Conservation (phyloP, 148 eudicot species). For the Spergularia marina region DNA sequence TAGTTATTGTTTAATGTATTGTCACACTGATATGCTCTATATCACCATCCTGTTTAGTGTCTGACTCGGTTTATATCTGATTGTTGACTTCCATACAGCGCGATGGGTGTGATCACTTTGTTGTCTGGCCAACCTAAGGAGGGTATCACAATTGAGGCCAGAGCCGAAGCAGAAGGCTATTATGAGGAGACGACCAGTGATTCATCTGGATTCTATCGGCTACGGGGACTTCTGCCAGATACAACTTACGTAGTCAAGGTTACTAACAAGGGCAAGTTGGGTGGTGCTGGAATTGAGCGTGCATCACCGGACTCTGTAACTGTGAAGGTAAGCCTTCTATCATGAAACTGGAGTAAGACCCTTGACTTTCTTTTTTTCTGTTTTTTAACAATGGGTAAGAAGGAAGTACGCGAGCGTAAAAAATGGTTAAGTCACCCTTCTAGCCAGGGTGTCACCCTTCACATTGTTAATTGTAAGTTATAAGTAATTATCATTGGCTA, state of each 20-base stretch:
- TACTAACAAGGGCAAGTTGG: constrained; percentile 52
- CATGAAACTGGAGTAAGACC: background rate
- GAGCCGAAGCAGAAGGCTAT: constrained; percentile 78
- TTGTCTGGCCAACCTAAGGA: constrained; percentile 90
- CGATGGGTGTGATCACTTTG: constrained; percentile 74
- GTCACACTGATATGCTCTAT: background rate
- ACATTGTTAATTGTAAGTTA: too few species aligned
- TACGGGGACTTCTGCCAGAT: constrained; percentile 90
- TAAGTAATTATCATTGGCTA: background rate
- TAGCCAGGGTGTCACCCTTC: too few species aligned
- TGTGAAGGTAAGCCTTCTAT: constrained; percentile 50
- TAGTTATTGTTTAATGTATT: background rate
- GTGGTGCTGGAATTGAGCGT: constrained; percentile 62
- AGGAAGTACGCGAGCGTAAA: background rate
- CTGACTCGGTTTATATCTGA: constrained; percentile 5
- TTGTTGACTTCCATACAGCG: constrained; percentile 45
- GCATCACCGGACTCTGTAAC: constrained; percentile 75
- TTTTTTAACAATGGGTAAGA: background rate
- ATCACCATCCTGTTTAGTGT: background rate
- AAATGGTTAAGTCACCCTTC: too few species aligned
- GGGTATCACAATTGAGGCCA: constrained; percentile 85
- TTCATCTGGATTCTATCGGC: constrained; percentile 79
- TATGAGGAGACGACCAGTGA: constrained; percentile 93
- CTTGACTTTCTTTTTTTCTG: background rate
- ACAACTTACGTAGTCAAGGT: constrained; percentile 68